These are phyloP conservation scores for Coelastrella sp. DNA, from an alignment of 139 green algal genomes.

Conservation along the genomic window DNA sequence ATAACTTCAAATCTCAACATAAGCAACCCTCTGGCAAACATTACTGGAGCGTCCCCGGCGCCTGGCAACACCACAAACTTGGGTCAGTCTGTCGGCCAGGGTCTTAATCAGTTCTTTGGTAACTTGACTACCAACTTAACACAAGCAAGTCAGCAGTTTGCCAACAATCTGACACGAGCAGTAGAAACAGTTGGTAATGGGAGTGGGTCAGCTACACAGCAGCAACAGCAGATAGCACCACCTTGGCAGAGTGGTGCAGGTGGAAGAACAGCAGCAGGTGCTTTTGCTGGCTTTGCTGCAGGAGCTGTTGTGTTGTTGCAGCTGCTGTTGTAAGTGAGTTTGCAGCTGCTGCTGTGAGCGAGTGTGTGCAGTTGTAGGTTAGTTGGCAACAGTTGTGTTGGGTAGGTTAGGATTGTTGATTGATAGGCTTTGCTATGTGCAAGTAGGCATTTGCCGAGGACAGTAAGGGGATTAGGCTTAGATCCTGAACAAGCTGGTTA, in stretches of 20 bases:
- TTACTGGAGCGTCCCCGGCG: background rate
- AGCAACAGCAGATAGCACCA: constrained; percentile 17
- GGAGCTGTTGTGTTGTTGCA: constrained; percentile 4
- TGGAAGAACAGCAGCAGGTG: background rate
- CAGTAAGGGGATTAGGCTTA: too few species aligned
- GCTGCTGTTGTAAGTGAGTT: constrained; percentile 6
- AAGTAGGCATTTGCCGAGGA: too few species aligned
- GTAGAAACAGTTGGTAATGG: constrained; percentile 1
- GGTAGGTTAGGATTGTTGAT: too few species aligned
- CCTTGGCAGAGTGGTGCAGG: background rate
- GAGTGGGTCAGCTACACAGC: background rate
- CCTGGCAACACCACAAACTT: background rate
- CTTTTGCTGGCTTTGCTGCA: background rate
- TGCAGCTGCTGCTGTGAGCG: too few species aligned
- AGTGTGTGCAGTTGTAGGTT: too few species aligned
- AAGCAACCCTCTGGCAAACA: background rate
- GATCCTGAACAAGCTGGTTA: too few species aligned
- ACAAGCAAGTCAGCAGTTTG: background rate
- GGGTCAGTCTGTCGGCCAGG: background rate
- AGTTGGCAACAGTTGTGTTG: too few species aligned
- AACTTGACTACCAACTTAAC: background rate
- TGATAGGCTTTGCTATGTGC: too few species aligned
- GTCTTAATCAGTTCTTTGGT: background rate
- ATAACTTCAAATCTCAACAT: background rate
- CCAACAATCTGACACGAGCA: constrained; percentile 10